Percentiles rank a stretch among this genome's conserved stretches.
Evolutionary conservation across 2,329 filamentous ascomycete genomes (phyloP).

Genomic region (Verticillium zaregamsianum): DNA sequence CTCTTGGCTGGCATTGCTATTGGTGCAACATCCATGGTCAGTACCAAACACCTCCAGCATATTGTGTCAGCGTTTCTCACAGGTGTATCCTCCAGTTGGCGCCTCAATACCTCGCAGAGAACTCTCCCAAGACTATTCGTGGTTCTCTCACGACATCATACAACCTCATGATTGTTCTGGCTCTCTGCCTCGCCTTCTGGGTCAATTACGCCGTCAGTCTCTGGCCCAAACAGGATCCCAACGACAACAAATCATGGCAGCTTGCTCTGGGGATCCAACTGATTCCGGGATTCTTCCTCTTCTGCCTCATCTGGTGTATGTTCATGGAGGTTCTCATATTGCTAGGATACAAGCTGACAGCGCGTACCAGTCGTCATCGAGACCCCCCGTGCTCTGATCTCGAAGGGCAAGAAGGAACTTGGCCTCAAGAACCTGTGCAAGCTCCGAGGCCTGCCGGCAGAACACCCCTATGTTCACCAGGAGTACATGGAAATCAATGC

Average conservation of each 20-base stretch:
- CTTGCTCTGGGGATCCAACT: constrained; percentile 31
- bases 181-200: constrained; percentile 28
- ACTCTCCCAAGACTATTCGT: constrained; percentile 32
- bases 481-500: constrained; percentile 13
- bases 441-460: constrained; percentile 22
- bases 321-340: not conserved
- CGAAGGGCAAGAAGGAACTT: constrained; percentile 26
- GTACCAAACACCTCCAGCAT: not conserved
- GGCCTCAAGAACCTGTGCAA: constrained; percentile 31
- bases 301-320: constrained; percentile 25
- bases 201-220: constrained; percentile 21
- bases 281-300: constrained; percentile 30
- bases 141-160: constrained; percentile 35
- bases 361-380: constrained; percentile 10
- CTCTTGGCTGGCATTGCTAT: constrained; percentile 30
- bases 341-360: not conserved
- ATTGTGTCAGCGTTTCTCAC: too few species aligned
- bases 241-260: constrained; percentile 28
- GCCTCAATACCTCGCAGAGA: constrained; percentile 36
- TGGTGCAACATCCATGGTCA: constrained; percentile 27
- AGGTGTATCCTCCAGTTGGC: constrained; percentile 17
- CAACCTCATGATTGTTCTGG: constrained; percentile 32
- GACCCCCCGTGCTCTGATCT: constrained; percentile 22
- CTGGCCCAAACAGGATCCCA: constrained; percentile 21
- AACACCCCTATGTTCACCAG: constrained; percentile 11